These are phyloP conservation scores for Pecoramyces ruminantium DNA, from an alignment of 192 early-diverging fungal species.

Conservation along the genomic window DNA sequence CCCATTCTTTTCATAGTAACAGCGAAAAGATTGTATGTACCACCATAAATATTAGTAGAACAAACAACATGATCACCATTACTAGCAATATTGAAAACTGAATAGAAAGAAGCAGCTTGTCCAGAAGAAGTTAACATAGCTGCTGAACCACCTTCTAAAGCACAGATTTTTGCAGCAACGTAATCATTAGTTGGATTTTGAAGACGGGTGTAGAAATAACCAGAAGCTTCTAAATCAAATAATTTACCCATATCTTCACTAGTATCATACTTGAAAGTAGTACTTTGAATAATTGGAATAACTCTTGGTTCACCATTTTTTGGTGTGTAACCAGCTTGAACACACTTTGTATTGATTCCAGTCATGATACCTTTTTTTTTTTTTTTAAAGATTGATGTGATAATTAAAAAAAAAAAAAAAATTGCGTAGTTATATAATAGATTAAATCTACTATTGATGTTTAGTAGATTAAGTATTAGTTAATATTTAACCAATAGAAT, in stretches of 20 bases:
- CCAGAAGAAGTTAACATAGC: constrained; percentile 50
- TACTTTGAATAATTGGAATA: background rate
- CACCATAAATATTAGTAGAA: constrained; percentile 37
- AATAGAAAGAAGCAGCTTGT: constrained; percentile 74
- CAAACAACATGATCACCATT: constrained; percentile 80
- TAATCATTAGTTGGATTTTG: background rate
- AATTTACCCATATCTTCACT: background rate
- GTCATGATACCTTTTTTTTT: background rate
- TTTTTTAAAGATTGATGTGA: background rate
- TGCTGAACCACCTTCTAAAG: constrained; percentile 68
- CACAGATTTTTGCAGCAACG: constrained; percentile 5
- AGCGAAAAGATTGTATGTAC: background rate
- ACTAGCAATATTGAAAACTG: constrained; percentile 57
- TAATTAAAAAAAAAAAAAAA: background rate
- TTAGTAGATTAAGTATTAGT: background rate
- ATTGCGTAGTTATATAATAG: too few relatives aligned
- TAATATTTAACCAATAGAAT: background rate
- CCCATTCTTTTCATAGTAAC: constrained; percentile 18
- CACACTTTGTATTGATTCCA: background rate
- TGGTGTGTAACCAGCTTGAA: background rate
- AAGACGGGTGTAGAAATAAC: background rate
- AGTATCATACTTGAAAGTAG: background rate
- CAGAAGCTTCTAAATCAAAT: background rate
- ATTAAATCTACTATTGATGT: too few relatives aligned
- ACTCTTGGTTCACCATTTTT: background rate